Evolutionary conservation across 73 alveolate species (phyloP).

Genomic region (Stentor coeruleus): DNA sequence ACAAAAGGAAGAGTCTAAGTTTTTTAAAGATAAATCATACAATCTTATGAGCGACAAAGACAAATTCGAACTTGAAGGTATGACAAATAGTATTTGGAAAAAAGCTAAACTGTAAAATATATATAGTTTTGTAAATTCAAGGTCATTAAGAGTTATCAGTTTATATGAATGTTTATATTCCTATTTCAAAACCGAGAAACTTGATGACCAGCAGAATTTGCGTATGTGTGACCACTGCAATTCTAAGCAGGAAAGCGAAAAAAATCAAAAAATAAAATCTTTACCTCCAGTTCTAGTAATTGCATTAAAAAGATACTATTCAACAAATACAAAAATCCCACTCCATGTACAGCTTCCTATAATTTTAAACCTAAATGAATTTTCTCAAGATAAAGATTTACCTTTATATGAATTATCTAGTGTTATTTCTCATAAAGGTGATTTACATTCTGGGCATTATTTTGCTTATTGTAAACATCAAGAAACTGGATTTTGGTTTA

Average conservation of each 20-base stretch:
- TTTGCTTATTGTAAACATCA: background rate
- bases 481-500: background rate
- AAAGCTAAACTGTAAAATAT: background rate
- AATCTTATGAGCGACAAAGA: background rate
- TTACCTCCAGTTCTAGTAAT: background rate
- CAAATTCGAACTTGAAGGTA: background rate
- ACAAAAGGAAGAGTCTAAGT: background rate
- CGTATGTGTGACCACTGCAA: background rate
- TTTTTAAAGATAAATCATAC: background rate
- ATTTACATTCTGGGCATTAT: background rate
- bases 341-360: background rate
- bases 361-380: background rate
- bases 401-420: background rate
- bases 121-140: background rate
- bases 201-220: background rate
- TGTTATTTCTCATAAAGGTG: background rate
- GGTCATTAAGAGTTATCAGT: background rate
- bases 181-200: background rate
- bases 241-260: background rate
- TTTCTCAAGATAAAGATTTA: background rate
- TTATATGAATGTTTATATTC: background rate
- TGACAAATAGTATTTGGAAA: background rate
- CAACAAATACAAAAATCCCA: background rate
- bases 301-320: background rate
- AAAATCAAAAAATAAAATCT: background rate